A percentile compares a stretch with the other conserved stretches of the same genome.
Evolutionary conservation across 2,329 filamentous ascomycete species (phyloP).

Genomic region (Ilyonectria destructans): DNA sequence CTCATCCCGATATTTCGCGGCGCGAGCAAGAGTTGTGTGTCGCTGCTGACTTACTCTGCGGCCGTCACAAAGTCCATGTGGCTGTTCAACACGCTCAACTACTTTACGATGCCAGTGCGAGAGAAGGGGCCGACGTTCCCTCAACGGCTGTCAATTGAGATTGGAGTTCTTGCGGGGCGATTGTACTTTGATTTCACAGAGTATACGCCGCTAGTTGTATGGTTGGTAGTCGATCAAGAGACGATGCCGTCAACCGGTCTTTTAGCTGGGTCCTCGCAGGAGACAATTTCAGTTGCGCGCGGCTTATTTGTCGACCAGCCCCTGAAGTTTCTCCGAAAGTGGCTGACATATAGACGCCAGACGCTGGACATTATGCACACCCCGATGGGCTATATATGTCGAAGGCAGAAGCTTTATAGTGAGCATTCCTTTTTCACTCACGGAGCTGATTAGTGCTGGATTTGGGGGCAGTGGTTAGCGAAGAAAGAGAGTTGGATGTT

Average conservation of each 20-base stretch:
- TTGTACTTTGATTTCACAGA: slow-evolving; percentile 73
- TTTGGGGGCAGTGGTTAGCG: too few species aligned
- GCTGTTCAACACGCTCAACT: slow-evolving; percentile 69
- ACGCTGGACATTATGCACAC: slow-evolving; percentile 72
- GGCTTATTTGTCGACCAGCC: slow-evolving; percentile 46
- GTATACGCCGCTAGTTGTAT: slow-evolving; percentile 53
- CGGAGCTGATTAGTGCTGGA: too few species aligned
- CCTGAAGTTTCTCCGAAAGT: slow-evolving; percentile 68
- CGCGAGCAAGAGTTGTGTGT: slow-evolving; percentile 44
- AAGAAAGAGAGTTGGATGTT: too few species aligned
- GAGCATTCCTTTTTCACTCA: slow-evolving; percentile 68
- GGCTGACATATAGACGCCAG: slow-evolving; percentile 68
- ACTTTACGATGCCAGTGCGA: slow-evolving; percentile 67
- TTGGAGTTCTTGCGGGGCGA: slow-evolving; percentile 74
- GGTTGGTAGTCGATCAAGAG: slow-evolving; percentile 46
- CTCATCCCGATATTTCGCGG: slow-evolving; percentile 64
- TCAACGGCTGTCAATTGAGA: slow-evolving; percentile 69
- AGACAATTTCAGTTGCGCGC: neutral
- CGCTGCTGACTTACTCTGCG: slow-evolving; percentile 72
- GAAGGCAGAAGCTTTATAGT: slow-evolving; percentile 61
- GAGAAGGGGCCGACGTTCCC: slow-evolving; percentile 61
- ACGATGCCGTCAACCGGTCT: neutral
- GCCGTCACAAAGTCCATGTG: slow-evolving; percentile 75
- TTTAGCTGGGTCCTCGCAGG: neutral
- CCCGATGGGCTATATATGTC: slow-evolving; percentile 71